Base-by-base conservation (phyloP, 371 early-diverging fungal genomes). In the Rhizopus microsporus region DNA sequence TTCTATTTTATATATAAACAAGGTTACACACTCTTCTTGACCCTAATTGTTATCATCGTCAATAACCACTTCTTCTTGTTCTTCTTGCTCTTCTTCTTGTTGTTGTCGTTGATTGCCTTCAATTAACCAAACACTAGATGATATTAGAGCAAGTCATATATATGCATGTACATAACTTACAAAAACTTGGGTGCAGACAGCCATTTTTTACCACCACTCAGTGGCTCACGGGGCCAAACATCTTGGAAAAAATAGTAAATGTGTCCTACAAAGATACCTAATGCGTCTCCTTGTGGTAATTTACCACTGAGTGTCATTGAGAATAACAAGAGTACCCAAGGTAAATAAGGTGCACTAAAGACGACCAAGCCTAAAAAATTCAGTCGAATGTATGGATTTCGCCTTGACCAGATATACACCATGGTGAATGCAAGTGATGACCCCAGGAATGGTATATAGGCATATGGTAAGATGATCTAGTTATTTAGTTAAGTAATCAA, bases 351-450 rank as follows among this genome's bases (percentile, higher is more conserved):
- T 5, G 99, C 99, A n/a, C 83, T 81, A 54, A 96, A 93, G 6
- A 81, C 90, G 57, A 97, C 80, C 29, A 97, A 63, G 13, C 97
- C 97, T 51, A 97, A 72, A 56, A 97, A 93, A 60, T 86, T 92
- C 54, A 98, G 72, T 54, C 88, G 82, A 37, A 93, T 76, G 58
- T 85, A 82, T 7, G 96, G 93, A 71, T 97, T 95, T 45, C 93
- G 85, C 39, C 98, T 82, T 32, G 96, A 88, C 99, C 99, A 98
- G 35, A 98, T 79, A 67, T 98, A 98, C 1, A 93, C 92, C 65
- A 98, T 74, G 39, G 92, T 85, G 63, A 91, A 91, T 3, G 92
- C 88, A 31, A 98, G 76, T 7, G 95, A 83, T 7, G 91, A 82
- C 3, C 91, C 91, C 59, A 97, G 74, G 71, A 97, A 96, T 5